These are phyloP conservation scores for Jackrogersella multiformis DNA, from an alignment of 495 filamentous ascomycete species.

Conservation along the genomic window DNA sequence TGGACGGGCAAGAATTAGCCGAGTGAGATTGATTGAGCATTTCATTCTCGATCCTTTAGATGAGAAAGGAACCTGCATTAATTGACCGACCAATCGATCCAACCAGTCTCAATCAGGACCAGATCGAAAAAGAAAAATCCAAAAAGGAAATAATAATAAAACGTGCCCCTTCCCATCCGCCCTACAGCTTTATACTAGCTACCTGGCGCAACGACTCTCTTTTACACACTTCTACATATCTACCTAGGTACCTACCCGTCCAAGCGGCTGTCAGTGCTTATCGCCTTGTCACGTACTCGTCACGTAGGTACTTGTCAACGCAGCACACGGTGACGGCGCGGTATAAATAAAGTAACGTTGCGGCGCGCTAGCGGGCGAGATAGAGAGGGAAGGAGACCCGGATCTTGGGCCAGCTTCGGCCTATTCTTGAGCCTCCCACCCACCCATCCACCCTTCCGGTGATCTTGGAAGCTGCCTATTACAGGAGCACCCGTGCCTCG, in stretches of 20 bases:
- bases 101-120: slow-evolving; percentile 10
- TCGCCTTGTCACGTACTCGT: slow-evolving; percentile 24
- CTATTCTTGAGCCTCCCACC: slow-evolving; percentile 31
- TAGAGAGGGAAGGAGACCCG: slow-evolving; percentile 28
- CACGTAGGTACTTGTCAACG: slow-evolving; percentile 2
- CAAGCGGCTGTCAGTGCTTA: slow-evolving; percentile 35
- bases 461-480: slow-evolving; percentile 12
- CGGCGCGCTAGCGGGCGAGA: slow-evolving; percentile 28
- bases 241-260: slow-evolving; percentile 15
- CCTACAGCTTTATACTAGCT: neutral
- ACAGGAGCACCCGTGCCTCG: slow-evolving; percentile 26
- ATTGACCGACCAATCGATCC: slow-evolving; percentile 23
- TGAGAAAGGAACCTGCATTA: slow-evolving; percentile 30
- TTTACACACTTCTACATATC: neutral
- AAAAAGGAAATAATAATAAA: slow-evolving; percentile 24
- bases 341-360: slow-evolving; percentile 41
- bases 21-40: slow-evolving; percentile 23
- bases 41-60: slow-evolving; percentile 30
- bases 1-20: slow-evolving; percentile 34
- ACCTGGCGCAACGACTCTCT: neutral
- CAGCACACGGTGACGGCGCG: slow-evolving; percentile 20
- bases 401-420: slow-evolving; percentile 15
- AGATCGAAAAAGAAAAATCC: slow-evolving; percentile 21
- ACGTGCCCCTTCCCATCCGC: neutral
- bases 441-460: slow-evolving; percentile 7